These are phyloP conservation scores for Xylaria sp. DNA, from an alignment of 2,329 filamentous ascomycete species.

Conservation along the genomic window DNA sequence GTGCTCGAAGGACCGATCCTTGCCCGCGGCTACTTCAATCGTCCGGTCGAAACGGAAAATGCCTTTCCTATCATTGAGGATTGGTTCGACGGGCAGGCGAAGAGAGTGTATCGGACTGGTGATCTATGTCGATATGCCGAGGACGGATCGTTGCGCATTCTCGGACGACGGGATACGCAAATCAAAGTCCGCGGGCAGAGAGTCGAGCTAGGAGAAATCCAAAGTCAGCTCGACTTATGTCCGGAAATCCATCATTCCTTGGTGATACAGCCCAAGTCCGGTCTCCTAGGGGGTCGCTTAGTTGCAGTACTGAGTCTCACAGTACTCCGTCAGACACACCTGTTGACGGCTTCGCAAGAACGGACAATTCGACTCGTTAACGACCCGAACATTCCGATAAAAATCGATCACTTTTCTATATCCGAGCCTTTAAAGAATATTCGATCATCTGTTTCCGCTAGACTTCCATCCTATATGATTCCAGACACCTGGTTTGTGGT, in stretches of 20 bases:
- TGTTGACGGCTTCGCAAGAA: not conserved
- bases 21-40: conserved; percentile 26
- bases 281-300: conserved; percentile 11
- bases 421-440: conserved; percentile 14
- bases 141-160: conserved; percentile 25
- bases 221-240: conserved; percentile 20
- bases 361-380: conserved; percentile 2
- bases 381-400: not conserved
- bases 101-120: conserved; percentile 21
- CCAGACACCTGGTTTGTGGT: conserved; percentile 18
- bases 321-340: not conserved
- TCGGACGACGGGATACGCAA: conserved; percentile 26
- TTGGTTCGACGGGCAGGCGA: conserved; percentile 14
- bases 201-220: conserved; percentile 29
- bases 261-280: conserved; percentile 23
- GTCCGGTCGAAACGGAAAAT: conserved; percentile 10
- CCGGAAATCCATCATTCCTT: conserved; percentile 20
- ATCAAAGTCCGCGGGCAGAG: conserved; percentile 27
- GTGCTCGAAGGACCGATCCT: conserved; percentile 23
- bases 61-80: conserved; percentile 11
- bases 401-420: not conserved
- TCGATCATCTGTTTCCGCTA: conserved; percentile 22
- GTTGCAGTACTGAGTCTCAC: conserved; percentile 21
- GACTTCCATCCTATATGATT: conserved; percentile 24
- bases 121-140: conserved; percentile 22